phyloP scores from a whole-genome alignment of 2,329 filamentous ascomycete genomes.

The Fusarium penzigii region DNA sequence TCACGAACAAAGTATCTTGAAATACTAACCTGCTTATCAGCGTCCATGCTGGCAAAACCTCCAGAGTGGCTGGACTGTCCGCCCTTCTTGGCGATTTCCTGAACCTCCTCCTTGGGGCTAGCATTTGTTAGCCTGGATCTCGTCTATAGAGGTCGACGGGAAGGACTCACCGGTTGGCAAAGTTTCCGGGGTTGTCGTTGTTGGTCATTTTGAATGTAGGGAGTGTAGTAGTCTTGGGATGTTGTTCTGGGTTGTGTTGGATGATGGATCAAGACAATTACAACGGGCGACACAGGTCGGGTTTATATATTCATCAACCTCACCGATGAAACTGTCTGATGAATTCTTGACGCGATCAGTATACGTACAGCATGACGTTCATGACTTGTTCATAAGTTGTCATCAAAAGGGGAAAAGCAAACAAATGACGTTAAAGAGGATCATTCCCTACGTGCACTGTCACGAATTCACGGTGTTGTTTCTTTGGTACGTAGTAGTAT shows the following conservation, averaged over 20 bases:
- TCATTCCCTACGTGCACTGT: too few species aligned
- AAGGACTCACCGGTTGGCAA: slow-evolving; percentile 26
- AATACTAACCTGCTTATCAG: slow-evolving; percentile 41
- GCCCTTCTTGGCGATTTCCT: slow-evolving; percentile 43
- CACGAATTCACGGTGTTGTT: too few species aligned
- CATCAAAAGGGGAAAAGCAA: background rate
- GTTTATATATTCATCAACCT: background rate
- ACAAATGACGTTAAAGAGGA: background rate
- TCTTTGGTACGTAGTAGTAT: background rate
- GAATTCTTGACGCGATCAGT: background rate
- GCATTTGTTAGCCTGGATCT: slow-evolving; percentile 11
- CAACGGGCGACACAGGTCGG: background rate
- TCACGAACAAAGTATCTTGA: slow-evolving; percentile 32
- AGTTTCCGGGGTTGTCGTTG: slow-evolving; percentile 31
- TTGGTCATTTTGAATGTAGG: slow-evolving; percentile 17
- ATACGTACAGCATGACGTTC: background rate
- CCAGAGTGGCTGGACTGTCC: slow-evolving; percentile 40
- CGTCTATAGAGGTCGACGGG: rapidly evolving
- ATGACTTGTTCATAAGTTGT: background rate
- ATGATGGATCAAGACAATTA: background rate
- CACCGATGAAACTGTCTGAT: background rate
- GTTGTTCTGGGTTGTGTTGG: background rate
- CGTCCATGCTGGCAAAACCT: slow-evolving; percentile 43
- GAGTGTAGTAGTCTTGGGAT: background rate
- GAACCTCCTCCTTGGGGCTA: slow-evolving; percentile 44